phyloP scores from a whole-genome alignment of 805 yeast genomes.

The Barnettozyma populi region DNA sequence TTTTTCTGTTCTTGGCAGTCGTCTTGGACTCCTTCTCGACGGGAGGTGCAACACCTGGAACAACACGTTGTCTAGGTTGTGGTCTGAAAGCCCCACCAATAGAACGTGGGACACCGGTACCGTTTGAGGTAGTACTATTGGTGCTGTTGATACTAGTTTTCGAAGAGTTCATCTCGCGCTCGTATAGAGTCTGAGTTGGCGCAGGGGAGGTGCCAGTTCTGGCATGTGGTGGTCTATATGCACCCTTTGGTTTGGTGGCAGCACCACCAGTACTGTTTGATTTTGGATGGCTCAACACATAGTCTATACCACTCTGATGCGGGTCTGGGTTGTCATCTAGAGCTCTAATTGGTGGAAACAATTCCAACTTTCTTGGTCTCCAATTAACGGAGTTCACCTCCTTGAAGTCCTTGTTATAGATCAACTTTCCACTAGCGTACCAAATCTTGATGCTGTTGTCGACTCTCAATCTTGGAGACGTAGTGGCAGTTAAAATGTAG shows the following conservation, averaged over 20 bases:
- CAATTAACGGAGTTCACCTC: conserved; percentile 81
- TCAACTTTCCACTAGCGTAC: conserved; percentile 83
- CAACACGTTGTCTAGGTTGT: conserved; percentile 35
- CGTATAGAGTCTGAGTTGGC: conserved; percentile 45
- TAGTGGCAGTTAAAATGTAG: conserved; percentile 89
- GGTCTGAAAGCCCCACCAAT: conserved; percentile 22
- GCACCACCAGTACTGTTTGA: conserved; percentile 25
- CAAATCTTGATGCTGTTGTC: conserved; percentile 93
- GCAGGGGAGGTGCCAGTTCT: conserved; percentile 38
- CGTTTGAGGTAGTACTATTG: conserved; percentile 8
- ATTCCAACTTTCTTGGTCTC: conserved; percentile 51
- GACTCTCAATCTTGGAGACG: conserved; percentile 93
- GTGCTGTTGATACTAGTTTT: conserved; percentile 11
- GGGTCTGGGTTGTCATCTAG: conserved; percentile 55
- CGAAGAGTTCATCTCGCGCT: conserved; percentile 42
- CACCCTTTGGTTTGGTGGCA: conserved; percentile 67
- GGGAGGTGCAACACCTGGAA: conserved; percentile 55
- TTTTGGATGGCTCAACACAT: conserved; percentile 34
- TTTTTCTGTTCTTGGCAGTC: conserved; percentile 71
- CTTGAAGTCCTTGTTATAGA: conserved; percentile 70
- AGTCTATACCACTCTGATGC: conserved; percentile 65
- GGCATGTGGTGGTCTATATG: conserved; percentile 97
- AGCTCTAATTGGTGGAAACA: conserved; percentile 33
- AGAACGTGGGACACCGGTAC: conserved; percentile 7
- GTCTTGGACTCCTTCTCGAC: conserved; percentile 48